Base-by-base conservation (phyloP, 2,329 filamentous ascomycete genomes). In the Rachicladosporium sp. region DNA sequence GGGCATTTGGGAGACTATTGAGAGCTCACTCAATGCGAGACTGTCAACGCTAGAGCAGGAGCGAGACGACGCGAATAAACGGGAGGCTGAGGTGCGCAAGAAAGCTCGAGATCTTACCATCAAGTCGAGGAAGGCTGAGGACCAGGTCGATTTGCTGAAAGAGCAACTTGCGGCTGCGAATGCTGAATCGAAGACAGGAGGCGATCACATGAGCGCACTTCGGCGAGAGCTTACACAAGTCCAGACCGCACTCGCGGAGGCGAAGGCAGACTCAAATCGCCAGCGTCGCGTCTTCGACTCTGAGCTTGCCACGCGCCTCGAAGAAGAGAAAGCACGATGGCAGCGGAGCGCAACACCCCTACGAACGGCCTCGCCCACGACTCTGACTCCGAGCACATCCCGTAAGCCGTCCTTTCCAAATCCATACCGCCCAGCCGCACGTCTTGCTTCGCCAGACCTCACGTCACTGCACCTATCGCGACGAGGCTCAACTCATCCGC, bases 1-100 rank as follows among this genome's bases (percentile, higher is more conserved):
- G 50, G 86, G 93, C 55, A 98, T 98, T 52, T 98, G 93, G 91
- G 88, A 95, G 56, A 85, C 87, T 1, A 93, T 98, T 45, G 89
- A 98, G 60, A 76, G 82, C 7, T 93, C 84, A 2, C 64, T 98
- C 27, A 73, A 89, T 37, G 77, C 84, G 13, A 76, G 88, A 42
- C 72, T 91, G 8, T 72, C 79, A 3, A 80, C 69, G 36, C 68
- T 96, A 7, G 91, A 98, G 59, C 91, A 82, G 56, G 93, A 98
- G 59, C 77, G 85, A 41, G 88, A 96, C 54, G 91, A 98, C 53
- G 76, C 84, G 6, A 71, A 78, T 36, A 79, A 79, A 49, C 78
- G 85, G 43, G 91, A 98, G 63, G 80, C 76, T 4, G 91, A 96
- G 31, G 76, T 93, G 62, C 74, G 91, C 49, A 85, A 82, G 58